Percentiles rank a stretch among this genome's conserved stretches.
These are phyloP conservation scores for Solidago caesia DNA, from an alignment of 129 eudicot genomes.

Conservation along the genomic window DNA sequence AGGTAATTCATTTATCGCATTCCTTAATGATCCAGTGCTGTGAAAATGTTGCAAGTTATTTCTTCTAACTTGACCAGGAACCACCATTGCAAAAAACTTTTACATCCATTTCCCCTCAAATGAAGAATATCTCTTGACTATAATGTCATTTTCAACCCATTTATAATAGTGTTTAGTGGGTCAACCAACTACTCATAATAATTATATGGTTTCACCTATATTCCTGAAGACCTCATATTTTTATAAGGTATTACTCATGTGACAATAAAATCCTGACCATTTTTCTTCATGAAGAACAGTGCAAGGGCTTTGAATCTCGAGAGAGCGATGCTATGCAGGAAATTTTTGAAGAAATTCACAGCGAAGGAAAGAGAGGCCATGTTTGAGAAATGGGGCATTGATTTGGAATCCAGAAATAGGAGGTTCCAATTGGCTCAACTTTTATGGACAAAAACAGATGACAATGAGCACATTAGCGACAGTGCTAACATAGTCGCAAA, in stretches of 20 bases:
- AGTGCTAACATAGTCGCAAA: conserved; percentile 79
- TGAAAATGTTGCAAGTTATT: neutral
- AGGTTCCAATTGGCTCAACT: conserved; percentile 52
- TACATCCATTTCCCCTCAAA: conserved; percentile 5
- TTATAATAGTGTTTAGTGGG: neutral
- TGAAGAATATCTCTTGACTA: neutral
- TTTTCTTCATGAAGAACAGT: conserved; percentile 34
- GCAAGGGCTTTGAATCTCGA: conserved; percentile 57
- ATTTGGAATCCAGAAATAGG: conserved; percentile 57
- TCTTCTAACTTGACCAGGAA: neutral
- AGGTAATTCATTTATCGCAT: conserved; percentile 44
- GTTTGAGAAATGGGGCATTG: conserved; percentile 67
- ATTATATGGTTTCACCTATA: no score
- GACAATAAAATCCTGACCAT: neutral
- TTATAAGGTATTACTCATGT: neutral
- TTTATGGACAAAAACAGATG: conserved; percentile 61
- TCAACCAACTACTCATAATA: neutral
- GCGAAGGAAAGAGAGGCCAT: conserved; percentile 53
- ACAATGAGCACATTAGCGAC: conserved; percentile 57
- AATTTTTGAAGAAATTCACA: conserved; percentile 50
- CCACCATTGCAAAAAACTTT: conserved; percentile 4
- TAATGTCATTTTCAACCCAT: neutral
- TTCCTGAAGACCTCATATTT: neutral
- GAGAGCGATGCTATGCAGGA: conserved; percentile 61
- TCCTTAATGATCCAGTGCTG: neutral